Evolutionary conservation across 2,329 filamentous ascomycete genomes (phyloP), one percentile per base, ranked within the genome.

Genomic region (Verticillium albo-atrum): DNA sequence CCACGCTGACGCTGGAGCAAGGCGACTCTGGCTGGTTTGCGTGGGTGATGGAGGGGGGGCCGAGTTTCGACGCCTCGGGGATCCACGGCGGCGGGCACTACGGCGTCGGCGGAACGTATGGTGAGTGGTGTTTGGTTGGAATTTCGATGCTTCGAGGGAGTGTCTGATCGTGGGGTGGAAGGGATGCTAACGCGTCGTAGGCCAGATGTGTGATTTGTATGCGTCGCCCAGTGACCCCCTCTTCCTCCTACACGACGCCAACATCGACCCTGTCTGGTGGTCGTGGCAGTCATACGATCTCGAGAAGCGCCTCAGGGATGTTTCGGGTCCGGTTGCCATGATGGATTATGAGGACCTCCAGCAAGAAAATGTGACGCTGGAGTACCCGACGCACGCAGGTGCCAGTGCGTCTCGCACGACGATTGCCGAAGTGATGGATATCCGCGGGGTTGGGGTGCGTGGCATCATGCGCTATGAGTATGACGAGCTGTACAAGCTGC

Each of bases 11-110:
- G 61, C 72, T 62, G 17, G 64, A 68, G 9, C 66, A 65, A 58
- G 58, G 56, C 2, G 68, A 70, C 56, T 70, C 77, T 54, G 60
- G 57, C 14, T 57, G 60, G 20, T 77, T 77, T 64, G 70, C 76
- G 66, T 68, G 65, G 37, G 62, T 62, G 27, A 72, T 76, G 67
- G 72, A 71, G 73, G 42, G 10, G 71, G 73, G 42, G 3, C 42
- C 6, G 65, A 69, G 35, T 66, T 67, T 37, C 20, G 60, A 59
- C 27, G 42, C 20, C 17, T 30, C 51, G 7, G 53, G 35, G 6
- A 54, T 60, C 27, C 61, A 62, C 28, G 50, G 32, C 23, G 59
- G 54, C n/a, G 57, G 54, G 6, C 61, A 63, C 32, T 53, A 47
- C 30, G 57, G 54, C 14, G 34, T 63, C 7, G 59, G 55, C 30